Evolutionary conservation across 352 stramenopile genomes (phyloP), one percentile per base, ranked within the genome.

Genomic region (Phytophthora pseudosyringae): DNA sequence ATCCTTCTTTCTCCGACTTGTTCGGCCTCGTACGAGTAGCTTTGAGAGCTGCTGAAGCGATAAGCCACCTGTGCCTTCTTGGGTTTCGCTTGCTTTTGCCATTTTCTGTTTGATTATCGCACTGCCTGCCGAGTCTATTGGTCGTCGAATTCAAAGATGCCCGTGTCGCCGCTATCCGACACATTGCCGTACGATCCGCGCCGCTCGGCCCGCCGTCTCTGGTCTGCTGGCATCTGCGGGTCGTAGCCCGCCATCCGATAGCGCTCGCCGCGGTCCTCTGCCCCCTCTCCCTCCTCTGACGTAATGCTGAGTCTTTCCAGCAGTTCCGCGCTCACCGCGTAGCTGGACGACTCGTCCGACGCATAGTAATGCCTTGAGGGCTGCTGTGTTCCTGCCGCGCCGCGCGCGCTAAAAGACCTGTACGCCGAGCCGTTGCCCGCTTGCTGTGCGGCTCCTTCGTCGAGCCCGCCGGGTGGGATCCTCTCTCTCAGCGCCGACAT

Each of bases 81-180:
- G 29, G 33, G 18, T 55, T 59, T 59, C 28, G 18, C 31, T 41
- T 64, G 45, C 53, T 60, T 35, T 41, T 50, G 28, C 21, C 29
- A 53, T 57, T 56, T 64, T 59, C 26, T 64, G 15, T 45, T 50
- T 56, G n/a, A 47, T 67, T 50, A 68, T 64, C 57, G 48, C 62
- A 64, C 33, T 71, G 26, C n/a, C 52, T 69, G 69, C 51, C 60
- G 44, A 69, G 52, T 75, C 72, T 78, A 84, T 68, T 88, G 79
- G 41, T 91, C 81, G 69, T 91, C 83, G 67, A 91, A 90, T 75
- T 89, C 70, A 72, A 91, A 91, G 55, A 91, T 85, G 51, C 77
- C 83, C 31, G 78, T 73, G 52, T 91, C 82, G 33, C 71, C 69
- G 5, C 51, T 55, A 67, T 82, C 76, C 59, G 76, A 82, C 41